Percentiles rank a stretch among this genome's conserved stretches.
Evolutionary conservation across 805 yeast species (phyloP).

Genomic region (Spathaspora passalidarum): DNA sequence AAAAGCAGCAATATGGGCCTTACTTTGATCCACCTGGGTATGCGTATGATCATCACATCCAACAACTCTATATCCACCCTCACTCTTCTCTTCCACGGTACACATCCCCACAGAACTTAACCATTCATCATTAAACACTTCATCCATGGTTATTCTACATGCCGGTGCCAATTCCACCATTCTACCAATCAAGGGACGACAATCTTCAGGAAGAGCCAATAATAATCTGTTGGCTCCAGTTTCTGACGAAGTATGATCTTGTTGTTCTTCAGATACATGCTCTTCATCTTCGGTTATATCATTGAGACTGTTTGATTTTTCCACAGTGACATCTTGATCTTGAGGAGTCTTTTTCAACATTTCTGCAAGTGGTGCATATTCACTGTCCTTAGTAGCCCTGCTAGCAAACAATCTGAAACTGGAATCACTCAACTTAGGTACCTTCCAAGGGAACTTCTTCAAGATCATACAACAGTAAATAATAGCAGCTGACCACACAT

Average conservation of each 20-base stretch:
- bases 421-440: slow-evolving; percentile 66
- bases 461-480: slow-evolving; percentile 85
- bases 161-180: slow-evolving; percentile 89
- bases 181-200: slow-evolving; percentile 62
- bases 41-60: slow-evolving; percentile 68
- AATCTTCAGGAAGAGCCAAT: slow-evolving; percentile 67
- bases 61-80: slow-evolving; percentile 30
- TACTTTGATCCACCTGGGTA: slow-evolving; percentile 86
- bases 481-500: slow-evolving; percentile 82
- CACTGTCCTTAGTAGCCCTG: slow-evolving; percentile 15
- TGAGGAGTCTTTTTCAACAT: slow-evolving; percentile 31
- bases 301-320: slow-evolving; percentile 8
- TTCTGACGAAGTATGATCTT: slow-evolving; percentile 59
- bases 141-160: slow-evolving; percentile 77
- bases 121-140: slow-evolving; percentile 74
- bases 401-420: slow-evolving; percentile 61
- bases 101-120: slow-evolving; percentile 65
- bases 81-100: slow-evolving; percentile 47
- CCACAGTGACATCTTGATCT: slow-evolving; percentile 14
- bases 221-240: slow-evolving; percentile 72
- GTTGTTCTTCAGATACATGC: slow-evolving; percentile 7
- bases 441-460: slow-evolving; percentile 86
- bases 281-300: slow-evolving; percentile 18
- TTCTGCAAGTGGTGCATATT: slow-evolving; percentile 50
- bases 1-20: slow-evolving; percentile 91